A percentile compares a stretch with the other conserved stretches of the same genome.
Evolutionary conservation across 208 protist genomes (phyloP).

Genomic region (Plasmodiophora brassicae): DNA sequence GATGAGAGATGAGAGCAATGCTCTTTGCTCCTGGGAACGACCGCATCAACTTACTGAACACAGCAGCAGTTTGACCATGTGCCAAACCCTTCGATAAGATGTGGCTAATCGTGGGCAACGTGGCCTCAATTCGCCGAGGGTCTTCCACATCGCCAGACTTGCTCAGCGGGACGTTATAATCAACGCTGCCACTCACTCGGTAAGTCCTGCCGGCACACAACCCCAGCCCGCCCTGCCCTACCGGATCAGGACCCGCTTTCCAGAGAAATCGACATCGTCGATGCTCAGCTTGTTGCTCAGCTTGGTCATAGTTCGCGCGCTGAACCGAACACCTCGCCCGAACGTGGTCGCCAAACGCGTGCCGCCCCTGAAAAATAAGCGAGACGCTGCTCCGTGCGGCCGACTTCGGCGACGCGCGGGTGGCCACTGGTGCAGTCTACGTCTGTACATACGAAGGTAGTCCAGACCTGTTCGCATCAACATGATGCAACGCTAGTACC

Average conservation of each 20-base stretch:
- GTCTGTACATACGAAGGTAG: too few species aligned
- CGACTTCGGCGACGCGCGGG: too few species aligned
- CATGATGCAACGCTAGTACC: too few species aligned
- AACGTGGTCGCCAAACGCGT: too few species aligned
- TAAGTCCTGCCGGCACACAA: background rate
- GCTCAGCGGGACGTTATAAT: slow-evolving; percentile 5
- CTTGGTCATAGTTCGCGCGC: background rate
- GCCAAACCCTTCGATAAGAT: background rate
- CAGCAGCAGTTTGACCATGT: background rate
- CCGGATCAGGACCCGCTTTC: slow-evolving; percentile 3
- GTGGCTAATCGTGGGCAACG: background rate
- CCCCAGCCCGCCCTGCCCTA: background rate
- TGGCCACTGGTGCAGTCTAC: too few species aligned
- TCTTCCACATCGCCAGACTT: background rate
- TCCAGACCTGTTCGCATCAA: too few species aligned
- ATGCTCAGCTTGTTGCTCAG: slow-evolving; percentile 14
- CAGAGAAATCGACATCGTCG: background rate
- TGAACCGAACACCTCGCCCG: background rate
- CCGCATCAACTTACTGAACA: background rate
- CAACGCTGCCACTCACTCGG: background rate
- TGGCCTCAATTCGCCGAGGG: background rate
- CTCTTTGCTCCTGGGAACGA: slow-evolving; percentile 51
- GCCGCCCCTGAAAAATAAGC: too few species aligned
- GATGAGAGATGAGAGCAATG: slow-evolving; percentile 63
- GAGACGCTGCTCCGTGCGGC: too few species aligned